Conservation (phyloP, 2,329 filamentous ascomycete species). For the Sordariomycetes sp. region DNA sequence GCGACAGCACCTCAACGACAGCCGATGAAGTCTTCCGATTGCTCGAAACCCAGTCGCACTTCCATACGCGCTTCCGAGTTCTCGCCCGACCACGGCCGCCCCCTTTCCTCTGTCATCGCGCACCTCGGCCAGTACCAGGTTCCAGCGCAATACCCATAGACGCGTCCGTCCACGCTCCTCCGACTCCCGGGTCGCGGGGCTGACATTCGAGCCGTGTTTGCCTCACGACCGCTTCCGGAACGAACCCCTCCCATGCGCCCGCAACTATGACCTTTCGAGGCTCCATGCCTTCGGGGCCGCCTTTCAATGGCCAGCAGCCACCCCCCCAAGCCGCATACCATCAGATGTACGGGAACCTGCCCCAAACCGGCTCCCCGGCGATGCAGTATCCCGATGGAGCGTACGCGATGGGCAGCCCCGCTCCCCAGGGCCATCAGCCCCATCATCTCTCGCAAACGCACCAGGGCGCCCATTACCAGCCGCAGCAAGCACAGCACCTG, state of each 20-base stretch:
- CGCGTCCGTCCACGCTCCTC: neutral
- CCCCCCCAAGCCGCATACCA: conserved; percentile 13
- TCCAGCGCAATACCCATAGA: neutral
- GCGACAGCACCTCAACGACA: neutral
- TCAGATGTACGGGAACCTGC: conserved; percentile 6
- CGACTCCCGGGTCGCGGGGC: neutral
- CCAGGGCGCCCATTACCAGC: conserved; percentile 13
- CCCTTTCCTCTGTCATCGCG: neutral
- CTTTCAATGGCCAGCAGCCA: conserved; percentile 16
- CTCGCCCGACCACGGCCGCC: neutral
- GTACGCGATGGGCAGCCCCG: conserved; percentile 2
- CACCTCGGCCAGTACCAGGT: neutral
- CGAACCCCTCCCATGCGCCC: conserved; percentile 5
- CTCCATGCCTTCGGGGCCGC: conserved; percentile 17
- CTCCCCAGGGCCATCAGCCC: conserved; percentile 2
- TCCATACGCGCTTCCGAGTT: neutral
- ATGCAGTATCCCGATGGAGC: conserved; percentile 2
- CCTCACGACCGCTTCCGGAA: neutral
- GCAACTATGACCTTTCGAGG: conserved; percentile 25
- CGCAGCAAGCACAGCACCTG: conserved; percentile 7
- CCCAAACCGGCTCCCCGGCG: neutral
- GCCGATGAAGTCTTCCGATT: neutral
- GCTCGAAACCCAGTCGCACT: neutral
- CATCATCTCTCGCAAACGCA: conserved; percentile 5
- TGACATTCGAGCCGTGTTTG: neutral